Evolutionary conservation across 441 rosid species (phyloP), one percentile per base, ranked within the genome.

Genomic region (Brassica balearica): DNA sequence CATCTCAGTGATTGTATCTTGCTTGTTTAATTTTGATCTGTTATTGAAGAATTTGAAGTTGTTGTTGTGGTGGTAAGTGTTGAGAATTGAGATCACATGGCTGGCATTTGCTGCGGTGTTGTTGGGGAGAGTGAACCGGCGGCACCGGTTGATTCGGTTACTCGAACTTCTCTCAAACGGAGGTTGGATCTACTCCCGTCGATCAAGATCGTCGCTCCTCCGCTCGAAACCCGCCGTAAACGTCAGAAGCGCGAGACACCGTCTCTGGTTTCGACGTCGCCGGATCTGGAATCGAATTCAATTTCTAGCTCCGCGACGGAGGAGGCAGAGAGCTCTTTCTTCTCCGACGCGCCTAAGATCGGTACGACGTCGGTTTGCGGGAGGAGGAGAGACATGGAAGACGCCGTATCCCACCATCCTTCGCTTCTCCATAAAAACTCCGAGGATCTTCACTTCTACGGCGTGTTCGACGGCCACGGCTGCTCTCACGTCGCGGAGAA

Each of bases 401-500:
- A 95, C 63, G 88, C 95, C 1, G 94, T 95, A 1, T 88, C 98
- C 0, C 71, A 89, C 10, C 88, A 82, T 29, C 82, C 89, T 1
- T 82, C 83, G 2, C 80, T 92, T n/a, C 64, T 72, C 63, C 43
- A 22, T 10, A 38, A 34, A n/a, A 76, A 77, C 56, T 80, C 74
- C 0, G 64, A 80, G n/a, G 77, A 67, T 3, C 38, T 82, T 32
- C 91, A 90, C 22, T 89, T 91, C 66, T 95, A 83, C 64, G 97
- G 93, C 20, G 94, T 95, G 1, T 95, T 88, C 46, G 99, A 95
- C 67, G 97, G 99, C 32, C 98, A 95, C 75, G 98, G 99, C 46
- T 95, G 98, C 89, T 95, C 99, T 77, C 99, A 93, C 80, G 99
- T 95, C 65, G 96, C 99, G n/a, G 75, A 83, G 84, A 86, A 81